phyloP scores from a whole-genome alignment of 202 grass and related monocot species.

The Thinopyrum obtusiflorum region DNA sequence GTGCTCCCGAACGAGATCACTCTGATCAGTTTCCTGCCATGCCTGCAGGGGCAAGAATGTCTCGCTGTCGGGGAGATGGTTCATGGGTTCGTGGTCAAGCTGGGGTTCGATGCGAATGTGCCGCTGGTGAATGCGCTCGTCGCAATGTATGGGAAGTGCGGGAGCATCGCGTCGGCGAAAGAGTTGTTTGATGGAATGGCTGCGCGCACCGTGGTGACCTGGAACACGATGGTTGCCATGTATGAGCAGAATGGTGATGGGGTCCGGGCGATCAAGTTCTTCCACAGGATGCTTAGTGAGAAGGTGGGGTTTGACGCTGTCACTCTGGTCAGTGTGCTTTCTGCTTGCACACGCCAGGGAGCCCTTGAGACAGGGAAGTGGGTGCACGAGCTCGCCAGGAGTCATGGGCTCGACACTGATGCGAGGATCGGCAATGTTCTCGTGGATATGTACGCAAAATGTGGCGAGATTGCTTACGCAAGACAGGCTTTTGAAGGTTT shows the following conservation, averaged over 20 bases:
- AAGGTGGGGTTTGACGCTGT: slow-evolving; percentile 54
- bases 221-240: slow-evolving; percentile 91
- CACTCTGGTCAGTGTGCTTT: slow-evolving; percentile 73
- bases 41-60: slow-evolving; percentile 44
- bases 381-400: slow-evolving; percentile 66
- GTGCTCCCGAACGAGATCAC: slow-evolving; percentile 70
- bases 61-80: slow-evolving; percentile 46
- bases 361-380: slow-evolving; percentile 66
- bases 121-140: slow-evolving; percentile 63
- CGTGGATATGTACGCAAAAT: slow-evolving; percentile 72
- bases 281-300: slow-evolving; percentile 62
- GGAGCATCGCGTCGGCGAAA: slow-evolving; percentile 31
- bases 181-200: slow-evolving; percentile 57
- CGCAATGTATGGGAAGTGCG: slow-evolving; percentile 67
- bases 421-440: slow-evolving; percentile 60
- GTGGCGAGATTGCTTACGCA: slow-evolving; percentile 49
- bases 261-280: slow-evolving; percentile 52
- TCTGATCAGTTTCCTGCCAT: slow-evolving; percentile 75
- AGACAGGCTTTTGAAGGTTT: slow-evolving; percentile 59
- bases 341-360: slow-evolving; percentile 58
- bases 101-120: slow-evolving; percentile 47
- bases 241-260: slow-evolving; percentile 56
- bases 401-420: slow-evolving; percentile 49
- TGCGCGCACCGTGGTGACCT: slow-evolving; percentile 47
- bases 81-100: slow-evolving; percentile 61